Percentiles rank a stretch among this genome's conserved stretches.
These are phyloP conservation scores for Arthroderma sp. DNA, from an alignment of 2,329 filamentous ascomycete genomes.

Conservation along the genomic window DNA sequence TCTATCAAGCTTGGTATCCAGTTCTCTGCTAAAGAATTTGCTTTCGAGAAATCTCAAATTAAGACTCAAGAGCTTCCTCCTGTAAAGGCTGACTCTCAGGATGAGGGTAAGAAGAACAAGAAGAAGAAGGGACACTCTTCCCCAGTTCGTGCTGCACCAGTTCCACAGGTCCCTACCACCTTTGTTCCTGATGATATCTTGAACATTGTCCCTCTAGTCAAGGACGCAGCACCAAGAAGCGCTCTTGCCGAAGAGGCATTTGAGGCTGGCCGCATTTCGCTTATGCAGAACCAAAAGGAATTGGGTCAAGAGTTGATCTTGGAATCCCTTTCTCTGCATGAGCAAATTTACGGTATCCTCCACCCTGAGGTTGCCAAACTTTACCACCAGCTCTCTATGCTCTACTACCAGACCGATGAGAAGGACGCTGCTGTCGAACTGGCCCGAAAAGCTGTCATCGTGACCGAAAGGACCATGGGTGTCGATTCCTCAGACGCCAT, in stretches of 20 bases:
- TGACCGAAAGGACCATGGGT: conserved; percentile 85
- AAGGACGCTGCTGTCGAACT: conserved; percentile 92
- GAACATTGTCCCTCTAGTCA: conserved; percentile 87
- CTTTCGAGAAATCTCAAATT: conserved; percentile 43
- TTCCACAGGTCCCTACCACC: conserved; percentile 40
- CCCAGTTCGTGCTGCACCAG: conserved; percentile 30
- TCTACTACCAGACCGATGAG: conserved; percentile 96
- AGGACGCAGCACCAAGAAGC: conserved; percentile 85
- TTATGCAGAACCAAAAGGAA: conserved; percentile 88
- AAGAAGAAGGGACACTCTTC: conserved; percentile 39
- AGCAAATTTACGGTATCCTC: conserved; percentile 96
- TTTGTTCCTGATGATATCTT: conserved; percentile 77
- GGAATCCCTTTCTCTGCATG: conserved; percentile 90
- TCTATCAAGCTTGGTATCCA: conserved; percentile 83
- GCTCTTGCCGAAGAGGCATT: conserved; percentile 87
- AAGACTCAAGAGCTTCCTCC: conserved; percentile 22
- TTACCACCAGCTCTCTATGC: conserved; percentile 87
- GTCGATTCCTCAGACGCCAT: conserved; percentile 90
- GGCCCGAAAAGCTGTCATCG: conserved; percentile 89
- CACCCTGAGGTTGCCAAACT: conserved; percentile 92
- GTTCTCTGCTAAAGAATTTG: conserved; percentile 64
- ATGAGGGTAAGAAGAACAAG: conserved; percentile 37
- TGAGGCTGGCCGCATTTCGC: conserved; percentile 90
- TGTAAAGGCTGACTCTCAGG: conserved; percentile 19
- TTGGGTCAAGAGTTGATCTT: conserved; percentile 88